Conservation (phyloP, 2,329 filamentous ascomycete species). For the Lecanicillium sp. region DNA sequence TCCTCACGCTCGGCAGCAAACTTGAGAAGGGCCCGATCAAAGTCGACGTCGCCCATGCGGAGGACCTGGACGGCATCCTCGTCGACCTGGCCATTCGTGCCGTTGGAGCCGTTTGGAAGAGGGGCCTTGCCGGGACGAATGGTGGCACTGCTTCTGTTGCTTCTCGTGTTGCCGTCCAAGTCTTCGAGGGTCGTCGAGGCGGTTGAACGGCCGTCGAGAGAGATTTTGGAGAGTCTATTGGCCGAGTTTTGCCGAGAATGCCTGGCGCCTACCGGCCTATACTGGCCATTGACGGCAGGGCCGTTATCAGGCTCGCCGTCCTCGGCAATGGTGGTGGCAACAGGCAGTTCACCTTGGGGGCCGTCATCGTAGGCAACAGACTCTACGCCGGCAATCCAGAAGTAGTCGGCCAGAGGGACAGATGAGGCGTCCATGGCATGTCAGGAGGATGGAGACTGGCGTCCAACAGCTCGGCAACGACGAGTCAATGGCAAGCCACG, state of each 20-base stretch:
- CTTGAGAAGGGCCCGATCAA: slow-evolving; percentile 86
- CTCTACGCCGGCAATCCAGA: slow-evolving; percentile 68
- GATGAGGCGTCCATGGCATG: slow-evolving; percentile 54
- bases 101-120: slow-evolving; percentile 17
- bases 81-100: slow-evolving; percentile 14
- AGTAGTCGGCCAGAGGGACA: slow-evolving; percentile 64
- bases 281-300: slow-evolving; percentile 19
- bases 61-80: slow-evolving; percentile 19
- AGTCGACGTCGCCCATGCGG: slow-evolving; percentile 67
- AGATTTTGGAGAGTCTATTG: slow-evolving; percentile 49
- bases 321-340: slow-evolving; percentile 55
- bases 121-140: slow-evolving; percentile 40
- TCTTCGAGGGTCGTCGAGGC: slow-evolving; percentile 47
- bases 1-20: slow-evolving; percentile 93
- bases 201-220: slow-evolving; percentile 42
- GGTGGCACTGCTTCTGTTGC: slow-evolving; percentile 60
- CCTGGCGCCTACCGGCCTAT: slow-evolving; percentile 30
- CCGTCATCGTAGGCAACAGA: slow-evolving; percentile 57
- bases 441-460: slow-evolving; percentile 17
- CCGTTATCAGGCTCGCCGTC: slow-evolving; percentile 49
- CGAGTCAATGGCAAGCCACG: slow-evolving; percentile 1
- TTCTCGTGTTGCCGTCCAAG: slow-evolving; percentile 47
- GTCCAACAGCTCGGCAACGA: not conserved
- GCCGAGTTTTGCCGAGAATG: slow-evolving; percentile 56
- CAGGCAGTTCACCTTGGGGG: slow-evolving; percentile 24